Base-by-base conservation (phyloP, 2,329 filamentous ascomycete species). In the Juglanconis oblonga region DNA sequence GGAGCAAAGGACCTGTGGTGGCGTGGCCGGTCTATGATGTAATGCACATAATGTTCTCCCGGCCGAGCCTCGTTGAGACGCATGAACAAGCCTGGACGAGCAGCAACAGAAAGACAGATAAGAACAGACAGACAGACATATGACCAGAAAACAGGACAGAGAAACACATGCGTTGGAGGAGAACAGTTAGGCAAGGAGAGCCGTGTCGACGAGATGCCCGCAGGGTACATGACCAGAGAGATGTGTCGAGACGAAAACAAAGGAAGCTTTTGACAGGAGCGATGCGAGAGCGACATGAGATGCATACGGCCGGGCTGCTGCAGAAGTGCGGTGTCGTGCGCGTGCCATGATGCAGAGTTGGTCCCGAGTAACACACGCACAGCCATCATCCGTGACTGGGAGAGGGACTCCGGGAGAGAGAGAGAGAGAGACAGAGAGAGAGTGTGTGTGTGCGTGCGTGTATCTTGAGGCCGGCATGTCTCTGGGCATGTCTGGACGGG, bases 1-100 rank as follows among this genome's bases (percentile, higher is more conserved):
- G 59, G 59, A 62, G 49, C 35, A 59, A 62, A 58, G 52, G 56
- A 56, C 49, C 52, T 56, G 52, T 48, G 49, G 55, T 58, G 55
- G 52, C 47, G 17, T 45, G 44, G 44, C 51, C 42, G 42, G 47
- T 59, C 52, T 59, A 52, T 62, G 52, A 49, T 58, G 56, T 56
- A 59, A 53, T 62, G 52, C 56, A 52, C 35, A 56, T 45, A 40
- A 59, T 35, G 5, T 31, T 52, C 38, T 35, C 29, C 31, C 59
- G 32, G 48, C 50, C 42, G 31, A 33, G 40, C n/a, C 17, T 45
- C 5, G 44, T 14, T 59, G 55, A 36, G 35, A 49, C 45, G 32
- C 38, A 50, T 47, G 14, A 38, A 17, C 33, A 32, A 50, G 52
- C 13, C n/a, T 42, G 9, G 17, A 36, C 13, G 48, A 31, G 38